Evolutionary conservation across 2,329 filamentous ascomycete genomes (phyloP), one percentile per base, ranked within the genome.

Genomic region (Alternaria atra): DNA sequence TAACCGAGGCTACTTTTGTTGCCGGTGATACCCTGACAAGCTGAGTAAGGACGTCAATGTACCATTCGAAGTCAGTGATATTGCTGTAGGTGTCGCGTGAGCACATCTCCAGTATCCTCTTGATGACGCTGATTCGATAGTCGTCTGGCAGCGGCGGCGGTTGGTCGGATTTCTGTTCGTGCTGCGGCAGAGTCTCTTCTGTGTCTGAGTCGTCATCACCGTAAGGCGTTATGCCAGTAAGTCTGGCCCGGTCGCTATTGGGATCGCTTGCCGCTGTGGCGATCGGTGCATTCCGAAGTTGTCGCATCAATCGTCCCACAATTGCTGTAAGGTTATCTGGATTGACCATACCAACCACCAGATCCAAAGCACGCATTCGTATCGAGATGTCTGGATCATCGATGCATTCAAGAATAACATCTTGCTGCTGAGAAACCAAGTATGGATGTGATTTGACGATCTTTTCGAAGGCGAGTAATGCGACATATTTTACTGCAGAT

Each of bases 371-470:
- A 75, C 97, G 91, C 77, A 97, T 90, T 63, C 95, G 90, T 73
- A 99, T 99, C 5, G 94, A 97, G 61, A 99, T 95, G 73, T 99
- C 95, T 0, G 92, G 85, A 77, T 97, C 97, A 77, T 98, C 95
- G 70, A 99, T 92, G 76, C 95, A 99, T 72, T 96, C 91, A 76
- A 99, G 84, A 65, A 99, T 97, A 48, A 98, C 94, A 79, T 98
- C 94, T 77, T 97, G 93, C 75, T 99, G 95, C 75, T 94, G 87
- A 5, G 92, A 90, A 29, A 99, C 95, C 32, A 99, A 86, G 75
- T 90, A 89, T 3, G 94, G 91, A 76, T 99, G 94, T 0, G 94
- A 95, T 20, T 87, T 79, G 30, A 97, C 94, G 70, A 99, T 97
- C 76, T 94, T 94, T 77, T 97, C 97, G 80, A 99, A 97, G 1